phyloP scores from a whole-genome alignment of 176 grass and related monocot genomes.

The Panicum miliaceum region DNA sequence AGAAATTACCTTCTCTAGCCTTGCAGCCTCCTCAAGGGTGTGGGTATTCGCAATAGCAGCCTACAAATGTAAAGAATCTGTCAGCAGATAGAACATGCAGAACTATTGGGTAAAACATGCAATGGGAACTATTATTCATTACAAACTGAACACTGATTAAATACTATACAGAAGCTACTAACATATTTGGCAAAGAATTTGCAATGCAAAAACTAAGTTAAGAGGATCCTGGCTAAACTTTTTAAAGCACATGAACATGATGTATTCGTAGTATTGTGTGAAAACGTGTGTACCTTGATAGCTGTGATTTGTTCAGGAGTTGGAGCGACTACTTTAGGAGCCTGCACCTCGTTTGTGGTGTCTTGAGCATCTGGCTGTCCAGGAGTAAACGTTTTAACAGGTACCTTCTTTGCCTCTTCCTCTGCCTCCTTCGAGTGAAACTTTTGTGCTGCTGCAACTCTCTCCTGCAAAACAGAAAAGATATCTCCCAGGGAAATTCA shows the following conservation, averaged over 20 bases:
- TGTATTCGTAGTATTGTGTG: not conserved
- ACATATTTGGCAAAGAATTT: conserved; percentile 1
- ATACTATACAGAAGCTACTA: not conserved
- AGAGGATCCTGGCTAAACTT: not conserved
- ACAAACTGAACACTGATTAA: not conserved
- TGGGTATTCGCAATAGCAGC: conserved; percentile 92
- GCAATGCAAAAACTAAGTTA: not conserved
- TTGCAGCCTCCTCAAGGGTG: conserved; percentile 95
- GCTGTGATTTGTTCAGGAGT: conserved; percentile 96
- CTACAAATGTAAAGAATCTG: conserved; percentile 40
- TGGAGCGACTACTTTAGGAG: conserved; percentile 77
- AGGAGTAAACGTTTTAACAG: conserved; percentile 81
- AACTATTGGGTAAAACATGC: not conserved
- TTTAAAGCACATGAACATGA: not conserved
- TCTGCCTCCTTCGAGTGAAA: conserved; percentile 93
- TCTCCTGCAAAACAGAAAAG: conserved; percentile 70
- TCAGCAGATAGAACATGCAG: not conserved
- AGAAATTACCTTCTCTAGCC: conserved; percentile 79
- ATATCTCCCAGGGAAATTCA: conserved; percentile 43
- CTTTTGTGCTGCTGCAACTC: conserved; percentile 67
- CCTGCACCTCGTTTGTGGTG: conserved; percentile 46
- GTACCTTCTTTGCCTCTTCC: conserved; percentile 86
- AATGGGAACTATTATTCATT: not conserved
- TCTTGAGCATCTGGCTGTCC: conserved; percentile 51
- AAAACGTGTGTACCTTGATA: conserved; percentile 76